These are phyloP conservation scores for Mrakia hoshinonis DNA, from an alignment of 768 basidiomycete genomes.

Conservation along the genomic window DNA sequence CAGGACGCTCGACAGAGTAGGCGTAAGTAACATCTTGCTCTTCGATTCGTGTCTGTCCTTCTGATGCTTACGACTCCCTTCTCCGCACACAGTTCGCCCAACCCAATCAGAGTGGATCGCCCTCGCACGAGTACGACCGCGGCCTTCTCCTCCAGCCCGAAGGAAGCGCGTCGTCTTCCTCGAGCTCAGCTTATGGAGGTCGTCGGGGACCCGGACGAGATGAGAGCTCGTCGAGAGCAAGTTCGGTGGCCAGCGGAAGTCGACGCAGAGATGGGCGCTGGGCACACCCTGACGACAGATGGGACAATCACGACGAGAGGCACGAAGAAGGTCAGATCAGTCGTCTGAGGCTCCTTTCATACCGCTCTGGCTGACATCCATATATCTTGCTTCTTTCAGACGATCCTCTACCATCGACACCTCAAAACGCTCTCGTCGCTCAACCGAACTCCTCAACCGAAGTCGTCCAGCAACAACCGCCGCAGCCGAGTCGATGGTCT, in stretches of 20 bases:
- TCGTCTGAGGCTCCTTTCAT: too few relatives aligned
- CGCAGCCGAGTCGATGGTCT: conserved; percentile 54
- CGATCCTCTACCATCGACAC: not conserved
- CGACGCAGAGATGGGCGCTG: not conserved
- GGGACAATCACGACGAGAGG: not conserved
- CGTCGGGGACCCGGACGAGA: not conserved
- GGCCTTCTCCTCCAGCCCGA: not conserved
- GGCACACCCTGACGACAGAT: not conserved
- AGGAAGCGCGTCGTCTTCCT: not conserved
- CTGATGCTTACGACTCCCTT: not conserved
- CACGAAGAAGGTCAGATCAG: not conserved
- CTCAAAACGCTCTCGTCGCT: conserved; percentile 2
- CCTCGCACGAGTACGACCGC: not conserved
- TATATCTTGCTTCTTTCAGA: not conserved
- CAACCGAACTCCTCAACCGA: not conserved
- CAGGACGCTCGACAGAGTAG: conserved; percentile 71
- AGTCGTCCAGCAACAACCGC: not conserved
- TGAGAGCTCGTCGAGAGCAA: conserved; percentile 2
- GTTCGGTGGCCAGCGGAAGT: not conserved
- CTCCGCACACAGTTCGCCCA: not conserved
- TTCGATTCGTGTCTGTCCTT: conserved; percentile 11
- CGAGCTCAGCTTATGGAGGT: not conserved
- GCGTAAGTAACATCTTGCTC: conserved; percentile 34
- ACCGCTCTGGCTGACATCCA: not conserved
- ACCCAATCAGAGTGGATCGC: not conserved